These are phyloP conservation scores for Leccinum boreale DNA, from an alignment of 768 basidiomycete species.

Conservation along the genomic window DNA sequence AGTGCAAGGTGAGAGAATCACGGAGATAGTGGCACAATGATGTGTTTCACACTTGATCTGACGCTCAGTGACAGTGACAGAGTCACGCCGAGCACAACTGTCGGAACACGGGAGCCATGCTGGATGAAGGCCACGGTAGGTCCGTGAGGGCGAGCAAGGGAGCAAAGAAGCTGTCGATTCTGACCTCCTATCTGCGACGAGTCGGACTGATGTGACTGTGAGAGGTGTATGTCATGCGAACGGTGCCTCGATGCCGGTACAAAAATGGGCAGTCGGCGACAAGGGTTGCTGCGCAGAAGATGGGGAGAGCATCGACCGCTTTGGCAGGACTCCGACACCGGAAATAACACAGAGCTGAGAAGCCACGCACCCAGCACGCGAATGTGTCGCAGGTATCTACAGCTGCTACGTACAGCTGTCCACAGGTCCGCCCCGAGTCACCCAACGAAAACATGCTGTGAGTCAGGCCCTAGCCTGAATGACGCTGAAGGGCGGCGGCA, in stretches of 20 bases:
- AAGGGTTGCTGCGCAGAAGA: conserved; percentile 2
- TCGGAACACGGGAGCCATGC: not conserved
- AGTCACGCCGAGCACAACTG: not conserved
- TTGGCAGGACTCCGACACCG: conserved; percentile 1
- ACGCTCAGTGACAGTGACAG: not conserved
- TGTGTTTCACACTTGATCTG: not conserved
- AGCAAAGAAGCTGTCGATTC: not conserved
- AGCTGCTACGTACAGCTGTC: not conserved
- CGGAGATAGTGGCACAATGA: not conserved
- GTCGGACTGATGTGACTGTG: not conserved
- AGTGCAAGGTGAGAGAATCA: not conserved
- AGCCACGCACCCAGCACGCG: not conserved
- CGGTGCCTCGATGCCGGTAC: not conserved
- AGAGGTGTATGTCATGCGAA: not conserved
- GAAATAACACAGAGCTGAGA: not conserved
- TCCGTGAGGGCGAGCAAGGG: not conserved
- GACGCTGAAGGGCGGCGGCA: not conserved
- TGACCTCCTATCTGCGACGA: conserved; percentile 1
- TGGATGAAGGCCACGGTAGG: not conserved
- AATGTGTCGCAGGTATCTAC: not conserved
- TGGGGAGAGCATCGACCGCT: not conserved
- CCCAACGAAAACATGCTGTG: not conserved
- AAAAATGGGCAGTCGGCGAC: not conserved
- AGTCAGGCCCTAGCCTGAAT: conserved; percentile 4
- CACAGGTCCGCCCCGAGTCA: not conserved